Evolutionary conservation across 129 eudicot species (phyloP).

Genomic region (Tagetes erecta): DNA sequence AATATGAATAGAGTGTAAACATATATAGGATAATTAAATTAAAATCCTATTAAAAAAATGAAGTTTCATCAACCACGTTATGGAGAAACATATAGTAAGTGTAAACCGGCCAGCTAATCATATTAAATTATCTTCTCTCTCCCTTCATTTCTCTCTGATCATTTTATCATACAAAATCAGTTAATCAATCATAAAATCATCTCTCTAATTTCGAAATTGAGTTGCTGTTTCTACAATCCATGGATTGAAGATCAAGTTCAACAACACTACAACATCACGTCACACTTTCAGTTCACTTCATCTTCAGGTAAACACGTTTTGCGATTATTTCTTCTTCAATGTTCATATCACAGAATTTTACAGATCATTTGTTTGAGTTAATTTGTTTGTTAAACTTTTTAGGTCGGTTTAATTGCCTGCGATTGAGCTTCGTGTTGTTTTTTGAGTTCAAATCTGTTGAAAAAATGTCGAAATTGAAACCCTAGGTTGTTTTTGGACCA

Average conservation of each 20-base stretch:
- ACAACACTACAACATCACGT: background rate
- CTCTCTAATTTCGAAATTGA: slow-evolving; percentile 12
- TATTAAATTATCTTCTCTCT: slow-evolving; percentile 15
- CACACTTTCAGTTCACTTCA: background rate
- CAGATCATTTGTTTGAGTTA: background rate
- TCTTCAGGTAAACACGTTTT: slow-evolving; percentile 14
- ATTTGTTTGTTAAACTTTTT: slow-evolving; percentile 15
- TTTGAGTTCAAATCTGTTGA: slow-evolving; percentile 13
- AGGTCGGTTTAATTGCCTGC: slow-evolving; percentile 28
- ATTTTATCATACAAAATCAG: no score
- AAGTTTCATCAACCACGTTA: slow-evolving; percentile 30
- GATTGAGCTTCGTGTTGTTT: background rate
- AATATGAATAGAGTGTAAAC: no score
- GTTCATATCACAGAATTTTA: background rate
- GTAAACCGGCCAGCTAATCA: slow-evolving; percentile 34
- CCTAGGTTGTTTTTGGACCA: slow-evolving; percentile 20
- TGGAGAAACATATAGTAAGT: slow-evolving; percentile 17
- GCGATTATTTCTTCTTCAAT: slow-evolving; percentile 12
- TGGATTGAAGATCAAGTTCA: slow-evolving; percentile 26
- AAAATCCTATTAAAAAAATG: background rate
- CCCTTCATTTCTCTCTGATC: slow-evolving; percentile 15
- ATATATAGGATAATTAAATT: background rate
- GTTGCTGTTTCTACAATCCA: slow-evolving; percentile 14
- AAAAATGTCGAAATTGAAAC: slow-evolving; percentile 17
- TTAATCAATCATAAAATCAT: background rate